Evolutionary conservation across 768 basidiomycete genomes (phyloP).

Genomic region (Leccinum aurantiacum): DNA sequence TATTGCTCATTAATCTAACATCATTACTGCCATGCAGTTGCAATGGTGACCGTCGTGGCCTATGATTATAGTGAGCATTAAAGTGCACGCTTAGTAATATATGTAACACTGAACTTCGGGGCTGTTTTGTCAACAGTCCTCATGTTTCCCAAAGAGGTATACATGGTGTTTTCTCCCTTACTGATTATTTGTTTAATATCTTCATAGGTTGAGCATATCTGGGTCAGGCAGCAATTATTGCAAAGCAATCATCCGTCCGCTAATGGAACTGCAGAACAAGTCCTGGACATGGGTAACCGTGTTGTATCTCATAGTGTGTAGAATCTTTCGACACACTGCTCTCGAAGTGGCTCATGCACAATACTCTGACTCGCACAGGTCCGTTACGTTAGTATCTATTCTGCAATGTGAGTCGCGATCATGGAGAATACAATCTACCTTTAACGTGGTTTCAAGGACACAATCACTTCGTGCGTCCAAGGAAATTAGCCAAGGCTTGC

Average conservation of each 20-base stretch:
- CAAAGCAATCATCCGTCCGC: not conserved
- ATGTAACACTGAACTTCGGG: not conserved
- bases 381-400: too few relatives aligned
- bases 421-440: too few relatives aligned
- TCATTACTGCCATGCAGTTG: not conserved
- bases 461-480: too few relatives aligned
- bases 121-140: not conserved
- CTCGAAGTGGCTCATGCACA: too few relatives aligned
- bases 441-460: too few relatives aligned
- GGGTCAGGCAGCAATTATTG: not conserved
- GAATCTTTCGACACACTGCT: not conserved
- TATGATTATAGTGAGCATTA: not conserved
- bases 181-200: not conserved
- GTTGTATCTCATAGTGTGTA: not conserved
- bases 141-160: not conserved
- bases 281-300: not conserved
- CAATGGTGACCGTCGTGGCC: not conserved
- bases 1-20: not conserved
- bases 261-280: not conserved
- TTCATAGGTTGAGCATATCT: not conserved
- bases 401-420: too few relatives aligned
- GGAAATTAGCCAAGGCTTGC: too few relatives aligned
- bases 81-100: not conserved
- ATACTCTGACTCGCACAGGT: too few relatives aligned
- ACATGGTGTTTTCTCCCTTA: not conserved